phyloP scores from a whole-genome alignment of 2,329 filamentous ascomycete genomes.

The Blumeriella jaapii region DNA sequence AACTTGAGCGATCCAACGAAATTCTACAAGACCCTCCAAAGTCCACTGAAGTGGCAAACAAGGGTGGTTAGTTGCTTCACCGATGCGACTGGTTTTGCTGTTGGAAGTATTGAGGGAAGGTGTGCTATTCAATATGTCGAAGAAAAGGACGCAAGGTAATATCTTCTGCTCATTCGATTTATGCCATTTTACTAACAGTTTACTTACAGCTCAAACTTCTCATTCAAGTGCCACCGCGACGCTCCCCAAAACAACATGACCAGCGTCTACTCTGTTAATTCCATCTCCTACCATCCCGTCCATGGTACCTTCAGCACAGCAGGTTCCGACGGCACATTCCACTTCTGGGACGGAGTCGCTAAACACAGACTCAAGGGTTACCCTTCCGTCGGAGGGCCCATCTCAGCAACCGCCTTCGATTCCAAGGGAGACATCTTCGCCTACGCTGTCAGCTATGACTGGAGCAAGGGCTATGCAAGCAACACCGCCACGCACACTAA shows the following conservation, averaged over 20 bases:
- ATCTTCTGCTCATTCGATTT: neutral
- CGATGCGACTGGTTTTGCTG: conserved; percentile 82
- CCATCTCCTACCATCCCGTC: conserved; percentile 92
- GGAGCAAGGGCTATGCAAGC: conserved; percentile 87
- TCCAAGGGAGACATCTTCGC: conserved; percentile 73
- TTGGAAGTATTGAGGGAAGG: conserved; percentile 91
- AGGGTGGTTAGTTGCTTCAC: conserved; percentile 89
- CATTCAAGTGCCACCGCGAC: conserved; percentile 97
- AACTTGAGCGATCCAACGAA: conserved; percentile 79
- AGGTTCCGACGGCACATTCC: conserved; percentile 90
- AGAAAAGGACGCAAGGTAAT: conserved; percentile 72
- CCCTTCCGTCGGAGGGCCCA: conserved; percentile 71
- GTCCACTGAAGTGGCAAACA: conserved; percentile 96
- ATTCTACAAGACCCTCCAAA: conserved; percentile 94
- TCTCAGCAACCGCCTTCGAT: conserved; percentile 88
- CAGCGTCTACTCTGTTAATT: conserved; percentile 91
- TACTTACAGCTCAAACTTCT: conserved; percentile 69
- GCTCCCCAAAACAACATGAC: conserved; percentile 62
- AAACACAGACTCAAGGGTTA: conserved; percentile 87
- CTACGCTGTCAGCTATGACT: conserved; percentile 91
- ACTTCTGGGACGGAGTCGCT: conserved; percentile 91
- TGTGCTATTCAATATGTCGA: conserved; percentile 98
- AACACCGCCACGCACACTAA: conserved; percentile 66
- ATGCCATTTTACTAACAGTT: conserved; percentile 7
- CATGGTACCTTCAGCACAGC: conserved; percentile 98